Evolutionary conservation across 257 asterid species (phyloP).

Genomic region (Leptodermis oblonga): DNA sequence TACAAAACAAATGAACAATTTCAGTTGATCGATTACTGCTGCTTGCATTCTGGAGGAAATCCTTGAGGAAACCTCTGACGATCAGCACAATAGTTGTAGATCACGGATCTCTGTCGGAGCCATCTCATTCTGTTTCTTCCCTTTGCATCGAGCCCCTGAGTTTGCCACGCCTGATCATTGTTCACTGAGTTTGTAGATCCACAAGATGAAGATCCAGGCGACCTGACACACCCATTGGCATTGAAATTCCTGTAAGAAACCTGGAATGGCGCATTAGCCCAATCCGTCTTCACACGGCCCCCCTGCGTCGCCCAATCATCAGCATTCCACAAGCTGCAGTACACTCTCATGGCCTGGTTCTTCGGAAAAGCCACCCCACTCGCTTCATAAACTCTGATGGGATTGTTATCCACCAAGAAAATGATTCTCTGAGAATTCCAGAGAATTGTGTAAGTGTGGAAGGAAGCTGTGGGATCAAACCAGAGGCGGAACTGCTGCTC

Average conservation of each 20-base stretch:
- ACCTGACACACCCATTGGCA: slow-evolving; percentile 21
- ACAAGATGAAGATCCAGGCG: slow-evolving; percentile 17
- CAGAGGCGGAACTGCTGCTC: no score
- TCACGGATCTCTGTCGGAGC: no score
- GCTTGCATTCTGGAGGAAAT: no score
- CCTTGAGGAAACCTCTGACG: no score
- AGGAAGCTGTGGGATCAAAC: no score
- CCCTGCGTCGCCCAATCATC: no score
- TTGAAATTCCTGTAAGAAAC: slow-evolving; percentile 46
- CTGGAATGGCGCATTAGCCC: slow-evolving; percentile 48
- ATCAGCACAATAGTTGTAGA: no score
- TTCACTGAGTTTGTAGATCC: slow-evolving; percentile 14
- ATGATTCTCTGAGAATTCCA: slow-evolving; percentile 50
- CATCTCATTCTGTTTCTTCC: slow-evolving; percentile 43
- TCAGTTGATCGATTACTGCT: slow-evolving; percentile 25
- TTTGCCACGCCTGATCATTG: slow-evolving; percentile 24
- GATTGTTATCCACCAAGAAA: no score
- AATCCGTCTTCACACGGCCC: no score
- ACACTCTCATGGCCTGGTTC: slow-evolving; percentile 40
- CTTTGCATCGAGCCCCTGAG: slow-evolving; percentile 29
- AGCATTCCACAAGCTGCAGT: slow-evolving; percentile 55
- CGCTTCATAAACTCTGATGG: slow-evolving; percentile 38
- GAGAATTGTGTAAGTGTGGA: no score
- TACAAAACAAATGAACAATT: no score
- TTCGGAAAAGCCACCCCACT: slow-evolving; percentile 40